Evolutionary conservation across 2,329 filamentous ascomycete genomes (phyloP), one percentile per base, ranked within the genome.

Genomic region (Acrodontium crateriforme): DNA sequence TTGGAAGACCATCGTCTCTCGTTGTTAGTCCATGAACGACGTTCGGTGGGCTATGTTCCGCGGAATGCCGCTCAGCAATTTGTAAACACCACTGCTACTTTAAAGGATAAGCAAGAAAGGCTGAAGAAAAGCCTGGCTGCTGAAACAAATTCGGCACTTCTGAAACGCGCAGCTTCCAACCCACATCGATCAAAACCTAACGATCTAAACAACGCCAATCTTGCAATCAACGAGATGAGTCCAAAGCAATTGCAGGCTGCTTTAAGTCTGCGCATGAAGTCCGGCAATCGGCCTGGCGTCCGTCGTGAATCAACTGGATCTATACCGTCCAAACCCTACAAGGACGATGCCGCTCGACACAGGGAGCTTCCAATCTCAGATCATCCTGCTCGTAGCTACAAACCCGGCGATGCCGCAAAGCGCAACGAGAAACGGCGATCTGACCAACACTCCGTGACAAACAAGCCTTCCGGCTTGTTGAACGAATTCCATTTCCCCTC

Each of bases 381-480:
- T n/a, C n/a, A n/a, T n/a, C n/a, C n/a, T n/a, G n/a, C n/a, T 12
- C 8, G 20, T 12, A 18, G 26, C 12, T 38, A 38, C 32, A 16
- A 23, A 16, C 35, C 35, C n/a, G 35, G 35, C 24, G 35, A 36
- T 17, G 35, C 35, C 6, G 32, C 29, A 3, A 26, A 24, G 10
- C 32, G 35, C 9, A 31, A 29, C 23, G 25, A 16, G 7, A 22
- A 24, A 8, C 30, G 34, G n/a, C 13, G 9, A 10, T 27, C 25
- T 7, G 18, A 20, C 17, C 25, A 23, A 13, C 5, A n/a, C 11
- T 15, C 15, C 18, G n/a, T 22, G 18, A 13, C 16, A n/a, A 10
- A 12, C 18, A 20, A 15, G 9, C 18, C 9, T 11, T 15, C n/a
- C 10, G 16, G 17, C 12, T 20, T 19, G n/a, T 18, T 13, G 22